Evolutionary conservation across 345 rosid species (phyloP), one percentile per base, ranked within the genome.

Genomic region (Arabidopsis arenosa): DNA sequence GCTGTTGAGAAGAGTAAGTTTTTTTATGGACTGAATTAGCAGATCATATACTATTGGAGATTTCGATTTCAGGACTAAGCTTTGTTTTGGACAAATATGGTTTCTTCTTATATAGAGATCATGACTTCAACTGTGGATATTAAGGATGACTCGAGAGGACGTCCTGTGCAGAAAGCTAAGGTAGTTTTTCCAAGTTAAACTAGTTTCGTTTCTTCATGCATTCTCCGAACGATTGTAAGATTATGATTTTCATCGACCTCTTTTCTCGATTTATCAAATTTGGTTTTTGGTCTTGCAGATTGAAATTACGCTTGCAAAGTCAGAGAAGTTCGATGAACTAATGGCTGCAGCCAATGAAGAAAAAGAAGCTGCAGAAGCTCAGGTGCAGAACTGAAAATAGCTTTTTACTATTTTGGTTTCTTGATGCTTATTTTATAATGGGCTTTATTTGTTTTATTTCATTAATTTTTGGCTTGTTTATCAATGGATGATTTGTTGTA

Each of bases 141-240:
- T 83, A 89, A 79, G 80, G 98, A 93, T 73, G 93, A 89, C 35
- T 55, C 85, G 1, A 88, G 96, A 74, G 98, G 94, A 43, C 83
- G 90, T 36, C 85, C 91, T 48, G 89, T 87, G 72, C 94, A 89
- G 77, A 90, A 93, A 81, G 93, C 96, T 14, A 93, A 89, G 89
- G 98, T 93, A 63, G 77, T 56, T 60, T 15, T 33, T 28, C 1
- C 10, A 1, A 21, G 23, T 0, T 1, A 21, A 21, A 21, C 1
- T 21, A 21, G 23, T 21, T 21, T 21, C 23, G 1, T 1, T 21
- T 15, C 36, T 26, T 67, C 72, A 3, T 11, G 7, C 30, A 33
- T 48, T 17, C 43, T 11, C 1, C 8, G 12, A 4, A 33, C 26
- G 11, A 6, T 33, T 33, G 6, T 4, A 5, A n/a, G 8, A 39